Evolutionary conservation across 345 rosid genomes (phyloP).

Genomic region (Murraya koenigii): DNA sequence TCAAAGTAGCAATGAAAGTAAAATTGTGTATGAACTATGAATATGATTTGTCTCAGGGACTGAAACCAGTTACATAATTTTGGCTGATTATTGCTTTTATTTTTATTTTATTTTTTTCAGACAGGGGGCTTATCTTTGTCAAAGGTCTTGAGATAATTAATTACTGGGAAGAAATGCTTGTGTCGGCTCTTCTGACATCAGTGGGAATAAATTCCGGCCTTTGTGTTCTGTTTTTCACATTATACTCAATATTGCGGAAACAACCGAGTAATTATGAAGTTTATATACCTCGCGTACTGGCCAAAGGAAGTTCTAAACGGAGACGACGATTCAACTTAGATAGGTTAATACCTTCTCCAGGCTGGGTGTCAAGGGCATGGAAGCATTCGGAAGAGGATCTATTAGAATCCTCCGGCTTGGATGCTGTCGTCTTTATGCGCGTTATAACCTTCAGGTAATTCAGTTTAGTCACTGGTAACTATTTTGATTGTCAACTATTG

Average conservation of each 20-base stretch:
- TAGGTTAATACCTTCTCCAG: conserved; percentile 75
- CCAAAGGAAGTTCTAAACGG: conserved; percentile 52
- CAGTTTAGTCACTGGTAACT: background rate
- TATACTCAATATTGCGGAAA: conserved; percentile 78
- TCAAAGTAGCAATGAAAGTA: background rate
- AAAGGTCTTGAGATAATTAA: conserved; percentile 15
- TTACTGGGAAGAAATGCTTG: conserved; percentile 49
- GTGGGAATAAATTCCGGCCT: conserved; percentile 81
- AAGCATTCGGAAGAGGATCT: conserved; percentile 64
- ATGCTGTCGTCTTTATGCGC: conserved; percentile 81
- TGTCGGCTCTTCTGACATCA: conserved; percentile 91
- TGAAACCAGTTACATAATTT: background rate
- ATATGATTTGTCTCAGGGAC: background rate
- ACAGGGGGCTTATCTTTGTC: conserved; percentile 4
- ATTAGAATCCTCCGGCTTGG: conserved; percentile 66
- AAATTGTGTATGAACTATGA: background rate
- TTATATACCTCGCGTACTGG: conserved; percentile 69
- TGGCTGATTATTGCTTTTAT: background rate
- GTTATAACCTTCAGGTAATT: conserved; percentile 74
- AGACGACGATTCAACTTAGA: conserved; percentile 64
- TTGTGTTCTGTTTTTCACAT: conserved; percentile 60
- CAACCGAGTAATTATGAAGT: conserved; percentile 72
- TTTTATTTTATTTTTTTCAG: too few species aligned
- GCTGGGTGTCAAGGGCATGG: conserved; percentile 84
- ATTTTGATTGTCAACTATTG: background rate